Conservation (phyloP, 73 alveolate species). For the Paramecium bursaria region DNA sequence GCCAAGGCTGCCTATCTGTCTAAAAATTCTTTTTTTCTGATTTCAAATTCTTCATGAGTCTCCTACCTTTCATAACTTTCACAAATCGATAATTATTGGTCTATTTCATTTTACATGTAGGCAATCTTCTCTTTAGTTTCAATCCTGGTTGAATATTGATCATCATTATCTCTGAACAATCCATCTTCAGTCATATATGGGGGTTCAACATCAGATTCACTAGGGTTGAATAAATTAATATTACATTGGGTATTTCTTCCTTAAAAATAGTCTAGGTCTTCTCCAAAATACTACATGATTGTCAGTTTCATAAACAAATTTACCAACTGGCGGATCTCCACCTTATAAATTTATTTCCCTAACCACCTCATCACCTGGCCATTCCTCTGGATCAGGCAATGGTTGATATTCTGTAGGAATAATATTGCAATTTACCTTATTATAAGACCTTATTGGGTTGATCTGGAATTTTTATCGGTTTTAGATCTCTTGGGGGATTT, state of each 20-base stretch:
- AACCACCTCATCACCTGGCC: constrained; percentile 91
- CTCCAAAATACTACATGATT: constrained; percentile 68
- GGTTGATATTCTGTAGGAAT: constrained; percentile 68
- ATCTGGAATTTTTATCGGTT: constrained; percentile 71
- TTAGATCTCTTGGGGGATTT: constrained; percentile 82
- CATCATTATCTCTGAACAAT: constrained; percentile 47
- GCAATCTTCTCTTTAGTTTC: constrained; percentile 62
- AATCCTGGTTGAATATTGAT: constrained; percentile 62
- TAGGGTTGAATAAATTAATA: constrained; percentile 2
- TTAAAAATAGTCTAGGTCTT: constrained; percentile 75
- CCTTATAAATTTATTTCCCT: constrained; percentile 71
- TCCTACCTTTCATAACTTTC: constrained; percentile 84
- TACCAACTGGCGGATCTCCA: constrained; percentile 73
- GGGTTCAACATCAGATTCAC: constrained; percentile 65
- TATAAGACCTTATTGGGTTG: constrained; percentile 66
- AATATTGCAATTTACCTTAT: constrained; percentile 36
- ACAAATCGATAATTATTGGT: constrained; percentile 62
- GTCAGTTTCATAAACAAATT: constrained; percentile 74
- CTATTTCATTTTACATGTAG: constrained; percentile 67
- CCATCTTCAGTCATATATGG: constrained; percentile 50
- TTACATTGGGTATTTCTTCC: constrained; percentile 55
- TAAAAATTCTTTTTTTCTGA: constrained; percentile 82
- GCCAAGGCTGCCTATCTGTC: constrained; percentile 79
- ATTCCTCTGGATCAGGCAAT: constrained; percentile 75
- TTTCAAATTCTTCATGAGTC: constrained; percentile 84